phyloP scores from a whole-genome alignment of 441 rosid species.

The Biscutella laevigata region DNA sequence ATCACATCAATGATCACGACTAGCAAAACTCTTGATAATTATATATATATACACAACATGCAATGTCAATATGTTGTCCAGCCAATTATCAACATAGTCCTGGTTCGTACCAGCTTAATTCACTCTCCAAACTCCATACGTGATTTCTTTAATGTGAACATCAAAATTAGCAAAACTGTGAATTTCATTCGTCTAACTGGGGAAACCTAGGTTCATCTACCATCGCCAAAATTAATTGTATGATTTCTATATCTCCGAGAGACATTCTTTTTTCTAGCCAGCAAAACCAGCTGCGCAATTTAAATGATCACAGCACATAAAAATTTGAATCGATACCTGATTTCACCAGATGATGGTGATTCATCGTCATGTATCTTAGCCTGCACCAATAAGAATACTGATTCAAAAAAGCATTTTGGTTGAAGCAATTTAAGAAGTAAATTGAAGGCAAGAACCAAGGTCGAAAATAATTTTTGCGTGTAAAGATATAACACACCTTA shows the following conservation, averaged over 20 bases:
- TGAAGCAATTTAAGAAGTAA: neutral
- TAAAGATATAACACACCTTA: slow-evolving; percentile 34
- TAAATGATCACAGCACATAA: neutral
- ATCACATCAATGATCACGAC: neutral
- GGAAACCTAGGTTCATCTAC: neutral
- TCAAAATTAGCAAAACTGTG: neutral
- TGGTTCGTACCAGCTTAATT: neutral
- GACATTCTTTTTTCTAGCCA: neutral
- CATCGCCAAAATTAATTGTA: slow-evolving; percentile 2
- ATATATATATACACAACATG: slow-evolving; percentile 3
- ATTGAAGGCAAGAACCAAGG: neutral
- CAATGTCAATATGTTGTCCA: neutral
- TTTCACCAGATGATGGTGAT: slow-evolving; percentile 26
- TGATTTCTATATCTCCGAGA: neutral
- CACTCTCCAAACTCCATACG: neutral
- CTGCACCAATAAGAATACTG: slow-evolving; percentile 25
- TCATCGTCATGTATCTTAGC: slow-evolving; percentile 19
- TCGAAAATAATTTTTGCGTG: neutral
- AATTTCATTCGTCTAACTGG: neutral
- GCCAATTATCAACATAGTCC: neutral
- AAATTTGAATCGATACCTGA: slow-evolving; percentile 33
- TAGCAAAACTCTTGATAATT: neutral
- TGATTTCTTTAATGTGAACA: neutral
- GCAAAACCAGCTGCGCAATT: neutral
- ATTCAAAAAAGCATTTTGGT: neutral